Evolutionary conservation across 805 yeast species (phyloP).

Genomic region (Blastobotrys mokoenaii): DNA sequence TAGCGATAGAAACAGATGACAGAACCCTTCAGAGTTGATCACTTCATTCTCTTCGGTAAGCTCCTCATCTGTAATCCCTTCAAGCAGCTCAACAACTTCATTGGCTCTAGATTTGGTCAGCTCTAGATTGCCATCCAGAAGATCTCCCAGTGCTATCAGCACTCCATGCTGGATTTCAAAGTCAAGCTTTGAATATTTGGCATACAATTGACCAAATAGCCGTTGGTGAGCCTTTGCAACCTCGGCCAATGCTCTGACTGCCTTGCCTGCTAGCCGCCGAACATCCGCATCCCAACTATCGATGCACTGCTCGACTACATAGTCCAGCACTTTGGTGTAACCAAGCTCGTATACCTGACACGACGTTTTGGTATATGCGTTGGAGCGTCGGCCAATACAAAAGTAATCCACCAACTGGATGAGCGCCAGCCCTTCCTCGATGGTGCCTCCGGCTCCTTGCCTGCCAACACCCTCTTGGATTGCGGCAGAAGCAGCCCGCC

Average conservation of each 20-base stretch:
- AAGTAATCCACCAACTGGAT: slow-evolving; percentile 54
- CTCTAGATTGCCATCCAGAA: not conserved
- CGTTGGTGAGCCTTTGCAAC: not conserved
- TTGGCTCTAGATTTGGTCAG: not conserved
- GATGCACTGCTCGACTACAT: slow-evolving; percentile 29
- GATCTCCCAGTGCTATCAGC: slow-evolving; percentile 20
- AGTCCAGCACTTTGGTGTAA: slow-evolving; percentile 17
- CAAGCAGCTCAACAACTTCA: slow-evolving; percentile 1
- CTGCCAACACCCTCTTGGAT: slow-evolving; percentile 81
- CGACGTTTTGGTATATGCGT: slow-evolving; percentile 35
- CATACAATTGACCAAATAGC: not conserved
- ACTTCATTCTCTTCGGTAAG: slow-evolving; percentile 9
- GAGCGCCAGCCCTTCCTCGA: slow-evolving; percentile 31
- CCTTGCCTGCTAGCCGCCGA: slow-evolving; percentile 35
- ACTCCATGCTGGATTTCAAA: slow-evolving; percentile 20
- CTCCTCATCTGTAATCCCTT: slow-evolving; percentile 7
- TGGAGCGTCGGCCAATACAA: slow-evolving; percentile 35
- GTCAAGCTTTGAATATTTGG: slow-evolving; percentile 5
- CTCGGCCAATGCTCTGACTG: slow-evolving; percentile 22
- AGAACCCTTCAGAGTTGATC: slow-evolving; percentile 32
- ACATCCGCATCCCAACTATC: slow-evolving; percentile 35
- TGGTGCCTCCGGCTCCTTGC: slow-evolving; percentile 36
- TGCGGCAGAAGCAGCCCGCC: slow-evolving; percentile 82
- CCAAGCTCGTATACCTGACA: slow-evolving; percentile 18
- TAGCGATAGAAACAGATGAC: slow-evolving; percentile 19